Base-by-base conservation (phyloP, 768 basidiomycete species). In the Russula lepida region DNA sequence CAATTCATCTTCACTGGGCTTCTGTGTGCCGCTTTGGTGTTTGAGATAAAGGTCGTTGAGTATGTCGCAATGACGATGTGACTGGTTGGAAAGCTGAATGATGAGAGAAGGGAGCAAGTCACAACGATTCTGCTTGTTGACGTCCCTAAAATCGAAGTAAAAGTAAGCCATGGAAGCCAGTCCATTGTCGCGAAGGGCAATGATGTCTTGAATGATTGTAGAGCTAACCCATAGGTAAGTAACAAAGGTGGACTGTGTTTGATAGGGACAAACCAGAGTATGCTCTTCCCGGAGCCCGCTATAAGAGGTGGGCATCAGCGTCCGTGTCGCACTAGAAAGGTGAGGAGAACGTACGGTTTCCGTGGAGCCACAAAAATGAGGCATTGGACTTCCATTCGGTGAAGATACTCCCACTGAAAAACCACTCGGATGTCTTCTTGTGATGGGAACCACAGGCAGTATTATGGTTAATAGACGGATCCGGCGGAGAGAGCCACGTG, bases 211-310 rank as follows among this genome's bases (percentile, higher is more conserved):
- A 19, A 60, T 60, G 33, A 60, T 43, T 2, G 53, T 8, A 23
- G 54, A 60, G 25, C 59, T 60, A 25, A 41, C 11, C 2, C n/a
- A 9, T 9, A 8, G 3, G 43, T 44, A 12, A 44, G 9, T 23
- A 11, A 44, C 43, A 1, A 11, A 44, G 9, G 8, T 11, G 15
- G 54, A 49, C 6, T 8, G 11, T 19, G 23, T 21, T 50, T 12
- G 17, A 39, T 39, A 17, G 37, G 6, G 1, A 47, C 58, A 6
- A 37, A 59, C 58, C 58, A 53, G 15, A 59, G 50, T 17, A 44
- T 11, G 23, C 27, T 59, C 49, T 59, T 59, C 7, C 58, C 58
- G 15, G 58, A 53, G 4, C 58, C 58, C 6, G 49, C 58, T 56
- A 32, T 56, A 32, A n/a, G 21, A 9, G 4, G 21, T 17, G 2